Conservation (phyloP, 805 yeast species). For the Ogataea zsoltii region DNA sequence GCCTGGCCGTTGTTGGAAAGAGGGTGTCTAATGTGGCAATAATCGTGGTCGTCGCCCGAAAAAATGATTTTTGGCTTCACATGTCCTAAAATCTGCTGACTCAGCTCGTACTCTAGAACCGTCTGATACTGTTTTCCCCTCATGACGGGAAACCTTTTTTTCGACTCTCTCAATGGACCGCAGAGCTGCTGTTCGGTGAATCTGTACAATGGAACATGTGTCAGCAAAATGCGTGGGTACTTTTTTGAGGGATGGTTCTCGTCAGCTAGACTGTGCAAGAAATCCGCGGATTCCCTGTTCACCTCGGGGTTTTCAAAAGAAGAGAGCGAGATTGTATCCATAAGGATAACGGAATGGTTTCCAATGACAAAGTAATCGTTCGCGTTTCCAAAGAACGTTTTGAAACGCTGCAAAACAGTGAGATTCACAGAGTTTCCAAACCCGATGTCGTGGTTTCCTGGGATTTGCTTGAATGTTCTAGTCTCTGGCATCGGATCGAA, state of each 20-base stretch:
- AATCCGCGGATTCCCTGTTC: slow-evolving; percentile 48
- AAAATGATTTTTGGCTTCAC: slow-evolving; percentile 72
- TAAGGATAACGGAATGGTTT: slow-evolving; percentile 69
- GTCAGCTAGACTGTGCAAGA: slow-evolving; percentile 44
- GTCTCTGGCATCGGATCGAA: slow-evolving; percentile 48
- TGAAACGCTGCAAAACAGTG: slow-evolving; percentile 60
- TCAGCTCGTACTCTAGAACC: slow-evolving; percentile 59
- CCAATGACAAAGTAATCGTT: slow-evolving; percentile 54
- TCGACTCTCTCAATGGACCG: slow-evolving; percentile 75
- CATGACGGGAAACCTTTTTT: slow-evolving; percentile 61
- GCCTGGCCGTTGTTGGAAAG: slow-evolving; percentile 13
- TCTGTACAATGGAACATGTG: slow-evolving; percentile 87
- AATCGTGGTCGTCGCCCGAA: slow-evolving; percentile 97
- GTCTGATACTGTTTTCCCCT: slow-evolving; percentile 89
- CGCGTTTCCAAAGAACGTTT: slow-evolving; percentile 70
- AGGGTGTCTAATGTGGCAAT: slow-evolving; percentile 72
- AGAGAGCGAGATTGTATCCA: slow-evolving; percentile 81
- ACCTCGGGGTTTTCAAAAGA: slow-evolving; percentile 49
- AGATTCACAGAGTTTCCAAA: slow-evolving; percentile 71
- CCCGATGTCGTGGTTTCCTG: slow-evolving; percentile 97
- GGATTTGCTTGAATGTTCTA: slow-evolving; percentile 47
- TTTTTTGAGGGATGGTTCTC: slow-evolving; percentile 22
- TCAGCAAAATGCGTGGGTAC: slow-evolving; percentile 68
- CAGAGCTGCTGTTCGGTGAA: slow-evolving; percentile 58
- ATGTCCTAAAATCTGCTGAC: slow-evolving; percentile 55